phyloP scores from a whole-genome alignment of 2,329 filamentous ascomycete genomes.

The Claviceps lovelessii region DNA sequence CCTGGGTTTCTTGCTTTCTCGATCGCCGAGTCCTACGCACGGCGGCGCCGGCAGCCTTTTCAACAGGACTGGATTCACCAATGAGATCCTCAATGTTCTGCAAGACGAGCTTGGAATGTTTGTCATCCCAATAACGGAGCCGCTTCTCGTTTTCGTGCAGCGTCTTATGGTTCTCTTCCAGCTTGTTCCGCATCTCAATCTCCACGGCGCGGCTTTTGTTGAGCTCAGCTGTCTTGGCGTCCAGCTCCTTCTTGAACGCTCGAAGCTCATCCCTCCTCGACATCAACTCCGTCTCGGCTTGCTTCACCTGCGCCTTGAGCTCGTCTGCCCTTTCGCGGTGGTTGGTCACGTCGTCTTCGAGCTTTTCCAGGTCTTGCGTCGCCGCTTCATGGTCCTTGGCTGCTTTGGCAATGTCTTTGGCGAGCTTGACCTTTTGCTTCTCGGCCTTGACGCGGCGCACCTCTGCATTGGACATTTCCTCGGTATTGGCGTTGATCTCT shows the following conservation, averaged over 20 bases:
- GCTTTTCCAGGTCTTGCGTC: conserved; percentile 55
- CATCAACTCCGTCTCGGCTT: conserved; percentile 65
- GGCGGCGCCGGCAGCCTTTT: conserved; percentile 7
- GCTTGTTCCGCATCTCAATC: conserved; percentile 96
- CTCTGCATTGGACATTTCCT: conserved; percentile 74
- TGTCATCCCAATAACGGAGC: conserved; percentile 75
- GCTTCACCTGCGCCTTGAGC: conserved; percentile 58
- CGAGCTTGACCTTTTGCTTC: conserved; percentile 77
- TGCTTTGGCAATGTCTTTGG: conserved; percentile 68
- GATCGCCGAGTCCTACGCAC: conserved; percentile 12
- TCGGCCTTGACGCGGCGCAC: conserved; percentile 84
- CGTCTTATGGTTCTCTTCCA: conserved; percentile 89
- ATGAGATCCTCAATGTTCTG: conserved; percentile 65
- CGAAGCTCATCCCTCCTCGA: conserved; percentile 69
- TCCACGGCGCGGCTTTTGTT: conserved; percentile 81
- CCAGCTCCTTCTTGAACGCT: conserved; percentile 68
- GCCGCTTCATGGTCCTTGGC: conserved; percentile 64
- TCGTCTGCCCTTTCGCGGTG: conserved; percentile 64
- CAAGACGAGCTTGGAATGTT: conserved; percentile 67
- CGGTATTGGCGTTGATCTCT: conserved; percentile 65
- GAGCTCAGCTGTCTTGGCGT: conserved; percentile 70
- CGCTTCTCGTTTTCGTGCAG: conserved; percentile 76
- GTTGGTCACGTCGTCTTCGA: conserved; percentile 64
- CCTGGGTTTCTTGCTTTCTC: conserved; percentile 10
- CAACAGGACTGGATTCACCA: conserved; percentile 19